phyloP scores from a whole-genome alignment of 2,329 filamentous ascomycete species.

The Diaporthe ilicicola region DNA sequence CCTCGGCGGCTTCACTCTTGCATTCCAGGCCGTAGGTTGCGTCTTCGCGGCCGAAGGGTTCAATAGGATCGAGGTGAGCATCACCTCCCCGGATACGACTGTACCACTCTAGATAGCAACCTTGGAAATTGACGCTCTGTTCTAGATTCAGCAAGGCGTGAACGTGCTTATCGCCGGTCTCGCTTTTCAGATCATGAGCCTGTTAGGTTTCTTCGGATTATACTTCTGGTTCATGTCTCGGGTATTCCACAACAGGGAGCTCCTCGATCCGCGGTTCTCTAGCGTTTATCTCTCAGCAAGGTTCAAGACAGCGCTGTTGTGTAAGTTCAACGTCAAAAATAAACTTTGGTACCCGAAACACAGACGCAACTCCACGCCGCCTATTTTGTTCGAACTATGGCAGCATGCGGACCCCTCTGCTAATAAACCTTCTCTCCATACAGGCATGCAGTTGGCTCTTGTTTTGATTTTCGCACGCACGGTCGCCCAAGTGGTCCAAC shows the following conservation, averaged over 20 bases:
- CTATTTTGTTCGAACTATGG: constrained; percentile 35
- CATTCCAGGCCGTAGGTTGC: constrained; percentile 48
- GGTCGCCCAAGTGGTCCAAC: constrained; percentile 51
- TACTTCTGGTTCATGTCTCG: constrained; percentile 52
- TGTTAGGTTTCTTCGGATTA: constrained; percentile 49
- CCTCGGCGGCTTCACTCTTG: constrained; percentile 46
- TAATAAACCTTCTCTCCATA: background rate
- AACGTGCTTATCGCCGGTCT: constrained; percentile 55
- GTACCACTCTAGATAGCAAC: background rate
- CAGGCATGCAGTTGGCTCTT: constrained; percentile 49
- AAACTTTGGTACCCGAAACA: constrained; percentile 33
- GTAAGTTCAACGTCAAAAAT: constrained; percentile 45
- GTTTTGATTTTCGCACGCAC: constrained; percentile 51
- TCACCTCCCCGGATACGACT: background rate
- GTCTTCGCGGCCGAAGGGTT: constrained; percentile 49
- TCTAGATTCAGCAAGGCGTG: constrained; percentile 45
- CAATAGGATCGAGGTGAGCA: constrained; percentile 46
- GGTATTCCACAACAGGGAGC: constrained; percentile 47
- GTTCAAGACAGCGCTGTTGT: constrained; percentile 54
- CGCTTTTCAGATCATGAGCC: constrained; percentile 51
- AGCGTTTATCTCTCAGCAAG: constrained; percentile 50
- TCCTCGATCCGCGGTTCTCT: constrained; percentile 49
- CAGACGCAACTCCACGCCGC: constrained; percentile 46
- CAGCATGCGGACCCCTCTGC: background rate
- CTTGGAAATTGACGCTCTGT: constrained; percentile 22